These are phyloP conservation scores for Musa troglodytarum DNA, from an alignment of 176 grass and related monocot species.

Conservation along the genomic window DNA sequence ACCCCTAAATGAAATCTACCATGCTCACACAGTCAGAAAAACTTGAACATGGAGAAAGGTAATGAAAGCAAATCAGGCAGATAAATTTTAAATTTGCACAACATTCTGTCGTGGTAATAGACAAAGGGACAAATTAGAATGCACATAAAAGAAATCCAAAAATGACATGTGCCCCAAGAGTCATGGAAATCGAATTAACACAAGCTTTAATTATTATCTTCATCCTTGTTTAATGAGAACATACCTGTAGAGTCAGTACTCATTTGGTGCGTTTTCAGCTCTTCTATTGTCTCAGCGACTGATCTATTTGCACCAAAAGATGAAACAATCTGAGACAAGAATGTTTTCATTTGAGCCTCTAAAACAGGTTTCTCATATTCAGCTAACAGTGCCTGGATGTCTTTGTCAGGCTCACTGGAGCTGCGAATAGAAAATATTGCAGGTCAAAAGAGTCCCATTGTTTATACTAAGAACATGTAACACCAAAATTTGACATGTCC, in stretches of 20 bases:
- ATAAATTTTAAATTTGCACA: neutral
- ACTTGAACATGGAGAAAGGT: too few species aligned
- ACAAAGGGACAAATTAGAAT: neutral
- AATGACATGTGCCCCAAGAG: too few species aligned
- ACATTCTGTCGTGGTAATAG: neutral
- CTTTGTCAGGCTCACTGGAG: conserved; percentile 67
- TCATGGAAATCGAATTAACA: too few species aligned
- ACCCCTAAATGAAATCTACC: too few species aligned
- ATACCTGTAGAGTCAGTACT: conserved; percentile 63
- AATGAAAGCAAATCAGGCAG: neutral
- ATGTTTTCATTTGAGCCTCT: conserved; percentile 43
- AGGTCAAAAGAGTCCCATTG: neutral
- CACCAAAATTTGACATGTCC: too few species aligned
- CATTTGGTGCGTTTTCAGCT: conserved; percentile 62
- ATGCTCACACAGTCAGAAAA: too few species aligned
- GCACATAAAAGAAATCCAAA: neutral
- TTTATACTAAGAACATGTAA: too few species aligned
- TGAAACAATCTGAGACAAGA: conserved; percentile 73
- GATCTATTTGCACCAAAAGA: conserved; percentile 66
- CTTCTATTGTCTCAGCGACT: conserved; percentile 60
- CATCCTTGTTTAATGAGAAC: neutral
- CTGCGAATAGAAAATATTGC: conserved; percentile 23
- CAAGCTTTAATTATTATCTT: neutral
- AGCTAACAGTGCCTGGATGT: conserved; percentile 46
- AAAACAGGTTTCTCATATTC: conserved; percentile 54